Conservation (phyloP, 495 filamentous ascomycete species). For the Aspergillus conjunctus region DNA sequence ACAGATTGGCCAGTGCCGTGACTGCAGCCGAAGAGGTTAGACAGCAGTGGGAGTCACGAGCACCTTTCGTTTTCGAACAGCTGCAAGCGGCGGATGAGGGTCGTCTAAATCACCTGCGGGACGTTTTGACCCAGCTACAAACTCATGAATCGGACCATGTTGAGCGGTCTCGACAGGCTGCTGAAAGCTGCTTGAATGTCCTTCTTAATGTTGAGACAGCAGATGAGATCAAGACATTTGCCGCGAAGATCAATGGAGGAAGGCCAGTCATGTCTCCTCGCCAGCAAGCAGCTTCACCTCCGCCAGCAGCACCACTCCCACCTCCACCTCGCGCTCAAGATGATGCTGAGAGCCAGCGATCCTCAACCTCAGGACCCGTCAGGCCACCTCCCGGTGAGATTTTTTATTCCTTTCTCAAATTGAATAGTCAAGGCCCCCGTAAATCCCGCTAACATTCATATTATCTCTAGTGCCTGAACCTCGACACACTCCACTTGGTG, state of each 20-base stretch:
- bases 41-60: slow-evolving; percentile 92
- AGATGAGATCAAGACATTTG: slow-evolving; percentile 89
- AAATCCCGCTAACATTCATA: slow-evolving; percentile 10
- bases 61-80: slow-evolving; percentile 93
- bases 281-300: slow-evolving; percentile 16
- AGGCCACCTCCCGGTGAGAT: slow-evolving; percentile 51
- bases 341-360: slow-evolving; percentile 66
- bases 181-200: slow-evolving; percentile 79
- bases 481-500: slow-evolving; percentile 48
- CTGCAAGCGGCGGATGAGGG: slow-evolving; percentile 90
- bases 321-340: slow-evolving; percentile 49
- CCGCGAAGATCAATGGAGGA: slow-evolving; percentile 51
- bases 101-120: slow-evolving; percentile 86
- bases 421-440: neutral
- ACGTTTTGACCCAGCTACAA: slow-evolving; percentile 87
- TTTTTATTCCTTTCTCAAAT: neutral
- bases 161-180: slow-evolving; percentile 71
- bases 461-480: slow-evolving; percentile 42
- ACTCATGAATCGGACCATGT: slow-evolving; percentile 92
- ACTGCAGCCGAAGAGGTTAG: slow-evolving; percentile 73
- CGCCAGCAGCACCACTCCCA: slow-evolving; percentile 33
- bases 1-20: slow-evolving; percentile 76
- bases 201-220: slow-evolving; percentile 86
- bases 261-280: slow-evolving; percentile 25
- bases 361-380: slow-evolving; percentile 45